These are phyloP conservation scores for Hypoxylon fuscum DNA, from an alignment of 495 filamentous ascomycete species.

Conservation along the genomic window DNA sequence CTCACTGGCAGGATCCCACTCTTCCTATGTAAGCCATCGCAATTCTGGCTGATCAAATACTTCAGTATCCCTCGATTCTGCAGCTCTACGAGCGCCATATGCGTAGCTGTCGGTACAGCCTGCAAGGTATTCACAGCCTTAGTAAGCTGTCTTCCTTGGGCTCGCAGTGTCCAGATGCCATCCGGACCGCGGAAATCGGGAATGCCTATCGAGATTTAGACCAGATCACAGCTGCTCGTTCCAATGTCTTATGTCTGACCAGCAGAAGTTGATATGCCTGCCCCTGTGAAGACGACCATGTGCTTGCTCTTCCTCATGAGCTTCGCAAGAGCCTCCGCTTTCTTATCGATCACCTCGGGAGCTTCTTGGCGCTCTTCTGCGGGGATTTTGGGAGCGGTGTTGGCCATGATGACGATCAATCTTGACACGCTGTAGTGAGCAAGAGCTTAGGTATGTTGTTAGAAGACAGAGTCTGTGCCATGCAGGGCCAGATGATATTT, in stretches of 20 bases:
- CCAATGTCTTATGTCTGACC: constrained; percentile 29
- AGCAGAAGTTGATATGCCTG: constrained; percentile 57
- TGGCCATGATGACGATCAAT: constrained; percentile 41
- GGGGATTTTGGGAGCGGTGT: constrained; percentile 48
- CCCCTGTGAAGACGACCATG: constrained; percentile 58
- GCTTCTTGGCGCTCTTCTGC: constrained; percentile 50
- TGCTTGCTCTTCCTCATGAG: constrained; percentile 55
- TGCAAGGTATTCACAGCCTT: constrained; percentile 48
- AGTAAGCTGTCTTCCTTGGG: constrained; percentile 47
- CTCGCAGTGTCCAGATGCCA: constrained; percentile 54
- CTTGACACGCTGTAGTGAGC: no score
- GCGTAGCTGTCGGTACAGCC: constrained; percentile 54
- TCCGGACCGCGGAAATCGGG: constrained; percentile 58
- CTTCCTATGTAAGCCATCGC: constrained; percentile 55
- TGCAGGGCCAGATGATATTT: no score
- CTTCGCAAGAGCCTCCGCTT: constrained; percentile 48
- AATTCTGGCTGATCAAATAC: constrained; percentile 58
- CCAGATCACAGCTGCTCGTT: background rate
- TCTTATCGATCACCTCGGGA: constrained; percentile 42
- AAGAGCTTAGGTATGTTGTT: background rate
- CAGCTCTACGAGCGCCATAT: constrained; percentile 59
- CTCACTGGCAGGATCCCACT: constrained; percentile 55
- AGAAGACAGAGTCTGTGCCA: no score
- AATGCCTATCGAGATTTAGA: constrained; percentile 44
- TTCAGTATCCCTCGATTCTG: constrained; percentile 53